These are phyloP conservation scores for Massarina eburnea DNA, from an alignment of 2,329 filamentous ascomycete species.

Conservation along the genomic window DNA sequence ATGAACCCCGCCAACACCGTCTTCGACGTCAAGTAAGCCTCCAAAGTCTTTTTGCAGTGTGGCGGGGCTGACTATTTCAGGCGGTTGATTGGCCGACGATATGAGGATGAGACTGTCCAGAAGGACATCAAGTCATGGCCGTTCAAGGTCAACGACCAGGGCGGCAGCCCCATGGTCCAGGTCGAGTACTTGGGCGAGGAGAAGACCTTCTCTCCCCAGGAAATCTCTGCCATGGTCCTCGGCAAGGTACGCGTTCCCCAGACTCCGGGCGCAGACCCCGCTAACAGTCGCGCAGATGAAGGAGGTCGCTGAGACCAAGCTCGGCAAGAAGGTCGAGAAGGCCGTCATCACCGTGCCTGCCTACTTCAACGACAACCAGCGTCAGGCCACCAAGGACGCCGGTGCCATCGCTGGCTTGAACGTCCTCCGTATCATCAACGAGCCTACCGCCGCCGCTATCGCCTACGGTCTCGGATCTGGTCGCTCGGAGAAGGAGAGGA, in stretches of 20 bases:
- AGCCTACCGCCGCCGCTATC: constrained; percentile 96
- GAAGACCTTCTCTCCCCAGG: constrained; percentile 96
- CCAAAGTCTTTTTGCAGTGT: neutral
- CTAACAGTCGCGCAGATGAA: constrained; percentile 72
- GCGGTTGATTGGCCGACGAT: constrained; percentile 96
- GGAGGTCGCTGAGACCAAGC: constrained; percentile 97
- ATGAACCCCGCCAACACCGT: constrained; percentile 99
- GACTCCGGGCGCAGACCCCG: constrained; percentile 1
- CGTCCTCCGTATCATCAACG: constrained; percentile 99
- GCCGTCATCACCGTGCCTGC: constrained; percentile 98
- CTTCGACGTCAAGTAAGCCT: constrained; percentile 97
- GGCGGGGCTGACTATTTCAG: constrained; percentile 52
- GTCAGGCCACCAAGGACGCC: constrained; percentile 98
- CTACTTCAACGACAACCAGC: constrained; percentile 99
- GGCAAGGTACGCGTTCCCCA: constrained; percentile 68
- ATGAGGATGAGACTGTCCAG: constrained; percentile 94
- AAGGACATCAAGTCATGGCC: constrained; percentile 99
- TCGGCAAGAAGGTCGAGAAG: constrained; percentile 98
- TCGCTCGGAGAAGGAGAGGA: constrained; percentile 96
- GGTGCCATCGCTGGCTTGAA: constrained; percentile 97
- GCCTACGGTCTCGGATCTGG: constrained; percentile 95
- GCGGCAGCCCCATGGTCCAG: constrained; percentile 86
- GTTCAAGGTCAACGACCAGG: constrained; percentile 94
- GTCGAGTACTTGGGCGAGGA: constrained; percentile 93
- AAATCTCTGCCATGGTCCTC: constrained; percentile 98